A percentile compares a stretch with the other conserved stretches of the same genome.
Conservation (phyloP, 1,139 yeast genomes). For the Blastobotrys ciferrii region DNA sequence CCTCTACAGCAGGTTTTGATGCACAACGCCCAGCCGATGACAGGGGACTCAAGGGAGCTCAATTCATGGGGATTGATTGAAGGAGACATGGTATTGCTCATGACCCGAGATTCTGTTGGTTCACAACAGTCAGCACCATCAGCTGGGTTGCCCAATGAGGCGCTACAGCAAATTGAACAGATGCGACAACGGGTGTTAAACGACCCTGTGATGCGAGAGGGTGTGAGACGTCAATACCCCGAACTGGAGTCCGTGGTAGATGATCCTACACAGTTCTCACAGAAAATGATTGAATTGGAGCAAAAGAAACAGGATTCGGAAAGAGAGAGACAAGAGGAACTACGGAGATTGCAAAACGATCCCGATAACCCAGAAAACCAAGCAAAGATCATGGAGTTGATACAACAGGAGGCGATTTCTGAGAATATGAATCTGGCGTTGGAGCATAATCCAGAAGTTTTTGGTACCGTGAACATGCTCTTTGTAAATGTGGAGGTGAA, state of each 20-base stretch:
- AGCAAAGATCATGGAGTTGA: constrained; percentile 61
- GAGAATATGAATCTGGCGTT: constrained; percentile 77
- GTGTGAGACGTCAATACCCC: constrained; percentile 38
- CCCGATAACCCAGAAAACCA: constrained; percentile 79
- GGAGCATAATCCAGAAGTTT: constrained; percentile 88
- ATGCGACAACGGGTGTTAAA: constrained; percentile 37
- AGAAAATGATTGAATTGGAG: constrained; percentile 42
- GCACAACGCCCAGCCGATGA: constrained; percentile 47
- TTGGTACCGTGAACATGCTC: constrained; percentile 79
- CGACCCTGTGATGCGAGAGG: constrained; percentile 35
- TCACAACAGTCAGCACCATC: not conserved
- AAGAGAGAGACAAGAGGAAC: constrained; percentile 46
- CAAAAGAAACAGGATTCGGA: constrained; percentile 34
- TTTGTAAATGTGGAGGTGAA: constrained; percentile 76
- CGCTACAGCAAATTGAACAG: constrained; percentile 29
- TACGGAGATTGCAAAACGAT: constrained; percentile 51
- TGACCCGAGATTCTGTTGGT: constrained; percentile 2
- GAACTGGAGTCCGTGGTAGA: constrained; percentile 43
- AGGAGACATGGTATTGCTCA: constrained; percentile 55
- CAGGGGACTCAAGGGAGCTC: constrained; percentile 41
- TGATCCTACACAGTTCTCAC: constrained; percentile 53
- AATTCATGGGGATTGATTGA: constrained; percentile 49
- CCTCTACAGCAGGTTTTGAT: constrained; percentile 48
- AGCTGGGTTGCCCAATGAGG: not conserved
- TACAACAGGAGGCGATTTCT: constrained; percentile 69